phyloP scores from a whole-genome alignment of 352 stramenopile genomes.

The Elongisporangium anandrum region DNA sequence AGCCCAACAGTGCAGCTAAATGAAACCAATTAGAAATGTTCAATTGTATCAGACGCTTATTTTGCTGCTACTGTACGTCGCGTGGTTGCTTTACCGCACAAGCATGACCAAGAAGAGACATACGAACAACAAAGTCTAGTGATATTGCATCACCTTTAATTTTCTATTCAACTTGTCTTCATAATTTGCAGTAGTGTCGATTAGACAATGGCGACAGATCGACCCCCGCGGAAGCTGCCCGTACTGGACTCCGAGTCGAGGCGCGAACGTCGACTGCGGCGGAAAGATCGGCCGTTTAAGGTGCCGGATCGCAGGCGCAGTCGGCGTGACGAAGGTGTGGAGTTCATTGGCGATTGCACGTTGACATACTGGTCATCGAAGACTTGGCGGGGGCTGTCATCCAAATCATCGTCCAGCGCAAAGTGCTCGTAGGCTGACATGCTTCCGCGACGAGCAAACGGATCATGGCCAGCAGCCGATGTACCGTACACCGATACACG shows the following conservation, averaged over 20 bases:
- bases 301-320: neutral
- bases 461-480: constrained; percentile 40
- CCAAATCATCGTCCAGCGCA: constrained; percentile 39
- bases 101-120: neutral
- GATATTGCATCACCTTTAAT: neutral
- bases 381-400: constrained; percentile 1
- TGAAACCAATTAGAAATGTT: neutral
- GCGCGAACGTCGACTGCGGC: neutral
- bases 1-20: too few species aligned
- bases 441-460: constrained; percentile 32
- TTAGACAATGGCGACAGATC: neutral
- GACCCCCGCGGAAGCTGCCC: neutral
- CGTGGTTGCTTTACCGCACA: too few species aligned
- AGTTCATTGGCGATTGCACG: neutral
- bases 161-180: neutral
- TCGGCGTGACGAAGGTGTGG: neutral
- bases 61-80: too few species aligned
- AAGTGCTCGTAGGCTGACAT: constrained; percentile 67
- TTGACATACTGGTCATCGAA: neutral
- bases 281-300: neutral
- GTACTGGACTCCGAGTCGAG: neutral
- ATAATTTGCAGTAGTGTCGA: neutral
- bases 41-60: neutral
- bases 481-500: constrained; percentile 70
- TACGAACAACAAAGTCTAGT: neutral